phyloP scores from a whole-genome alignment of 2,329 filamentous ascomycete genomes.

The Paecilomyces sp. region DNA sequence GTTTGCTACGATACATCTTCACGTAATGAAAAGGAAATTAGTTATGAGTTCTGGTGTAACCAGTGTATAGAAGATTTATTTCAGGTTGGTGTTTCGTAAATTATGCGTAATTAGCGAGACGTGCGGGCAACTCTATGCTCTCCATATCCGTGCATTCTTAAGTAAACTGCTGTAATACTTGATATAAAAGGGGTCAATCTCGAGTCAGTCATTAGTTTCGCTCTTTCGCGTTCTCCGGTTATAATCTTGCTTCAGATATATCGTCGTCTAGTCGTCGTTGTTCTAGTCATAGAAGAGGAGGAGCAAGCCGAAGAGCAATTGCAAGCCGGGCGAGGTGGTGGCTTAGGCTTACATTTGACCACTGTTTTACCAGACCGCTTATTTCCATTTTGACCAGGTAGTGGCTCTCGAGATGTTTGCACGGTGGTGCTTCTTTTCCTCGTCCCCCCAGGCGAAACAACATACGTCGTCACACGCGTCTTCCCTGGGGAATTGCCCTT shows the following conservation, averaged over 20 bases:
- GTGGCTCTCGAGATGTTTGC: background rate
- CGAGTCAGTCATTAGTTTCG: too few species aligned
- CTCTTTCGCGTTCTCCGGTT: background rate
- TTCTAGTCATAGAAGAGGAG: background rate
- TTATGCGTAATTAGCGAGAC: background rate
- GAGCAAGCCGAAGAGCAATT: background rate
- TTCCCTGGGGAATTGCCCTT: constrained; percentile 1
- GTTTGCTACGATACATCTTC: background rate
- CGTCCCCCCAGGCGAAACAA: background rate
- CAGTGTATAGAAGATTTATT: background rate
- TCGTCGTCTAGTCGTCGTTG: background rate
- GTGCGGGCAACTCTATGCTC: background rate
- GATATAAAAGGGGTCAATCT: too few species aligned
- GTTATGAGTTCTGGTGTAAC: background rate
- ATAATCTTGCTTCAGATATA: background rate
- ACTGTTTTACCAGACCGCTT: background rate
- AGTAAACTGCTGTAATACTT: too few species aligned
- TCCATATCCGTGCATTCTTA: background rate
- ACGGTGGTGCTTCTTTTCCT: constrained; percentile 2
- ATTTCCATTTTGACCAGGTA: background rate
- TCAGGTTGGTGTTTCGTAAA: background rate
- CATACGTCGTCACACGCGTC: constrained; percentile 7
- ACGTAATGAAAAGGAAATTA: background rate
- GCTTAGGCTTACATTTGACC: background rate
- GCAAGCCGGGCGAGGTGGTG: background rate